These are phyloP conservation scores for Trichosporon ovoides DNA, from an alignment of 1,284 basidiomycete species.

Conservation along the genomic window DNA sequence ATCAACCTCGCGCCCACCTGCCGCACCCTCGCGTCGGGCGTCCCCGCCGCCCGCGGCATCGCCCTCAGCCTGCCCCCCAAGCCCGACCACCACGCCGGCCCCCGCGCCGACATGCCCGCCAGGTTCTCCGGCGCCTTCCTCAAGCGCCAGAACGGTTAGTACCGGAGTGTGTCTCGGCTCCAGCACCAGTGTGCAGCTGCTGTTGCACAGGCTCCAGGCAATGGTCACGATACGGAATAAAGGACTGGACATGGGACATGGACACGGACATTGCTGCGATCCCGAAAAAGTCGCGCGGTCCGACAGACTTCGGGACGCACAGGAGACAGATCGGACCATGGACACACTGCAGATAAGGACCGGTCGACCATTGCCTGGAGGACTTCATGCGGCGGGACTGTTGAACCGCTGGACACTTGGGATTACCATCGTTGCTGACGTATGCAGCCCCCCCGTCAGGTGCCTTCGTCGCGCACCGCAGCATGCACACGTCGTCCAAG, in stretches of 20 bases:
- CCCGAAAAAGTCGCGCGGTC: background rate
- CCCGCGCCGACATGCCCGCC: conserved; percentile 61
- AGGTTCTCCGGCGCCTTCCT: conserved; percentile 57
- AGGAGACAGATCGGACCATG: too few species aligned
- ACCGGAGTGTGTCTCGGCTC: background rate
- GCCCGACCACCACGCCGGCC: conserved; percentile 57
- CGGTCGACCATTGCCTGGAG: background rate
- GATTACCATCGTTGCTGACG: conserved; percentile 2
- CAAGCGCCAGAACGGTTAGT: conserved; percentile 62
- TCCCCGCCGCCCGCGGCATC: conserved; percentile 94
- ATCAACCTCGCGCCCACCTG: conserved; percentile 76
- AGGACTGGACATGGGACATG: background rate
- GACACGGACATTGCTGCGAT: background rate
- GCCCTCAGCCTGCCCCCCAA: conserved; percentile 76
- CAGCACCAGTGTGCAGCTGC: background rate
- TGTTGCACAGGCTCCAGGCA: background rate
- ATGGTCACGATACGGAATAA: background rate
- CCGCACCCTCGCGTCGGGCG: conserved; percentile 71
- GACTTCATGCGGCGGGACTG: background rate
- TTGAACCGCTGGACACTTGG: too few species aligned
- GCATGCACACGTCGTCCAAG: conserved; percentile 55
- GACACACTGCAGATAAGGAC: background rate
- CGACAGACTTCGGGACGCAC: background rate
- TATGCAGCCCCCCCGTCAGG: conserved; percentile 51
- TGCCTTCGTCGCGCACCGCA: conserved; percentile 55